Conservation (phyloP, 495 filamentous ascomycete genomes). For the Aspergillus conjunctus region DNA sequence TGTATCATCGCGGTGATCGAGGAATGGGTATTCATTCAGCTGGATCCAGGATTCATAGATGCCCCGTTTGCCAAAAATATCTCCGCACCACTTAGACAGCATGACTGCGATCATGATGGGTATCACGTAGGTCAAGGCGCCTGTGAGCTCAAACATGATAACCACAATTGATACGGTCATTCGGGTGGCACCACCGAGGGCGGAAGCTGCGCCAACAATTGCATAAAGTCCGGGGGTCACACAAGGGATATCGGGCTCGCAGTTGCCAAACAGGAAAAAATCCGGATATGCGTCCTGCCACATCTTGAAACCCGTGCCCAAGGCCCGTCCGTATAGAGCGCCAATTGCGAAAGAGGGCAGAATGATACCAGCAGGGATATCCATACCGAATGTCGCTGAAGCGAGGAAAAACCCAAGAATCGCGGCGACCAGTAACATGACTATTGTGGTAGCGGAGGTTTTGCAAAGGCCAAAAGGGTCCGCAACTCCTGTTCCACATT, state of each 20-base stretch:
- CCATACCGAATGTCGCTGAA: conserved; percentile 90
- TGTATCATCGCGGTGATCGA: conserved; percentile 88
- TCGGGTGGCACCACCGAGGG: conserved; percentile 92
- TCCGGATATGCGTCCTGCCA: conserved; percentile 80
- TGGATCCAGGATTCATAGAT: conserved; percentile 99
- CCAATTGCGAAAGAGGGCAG: conserved; percentile 97
- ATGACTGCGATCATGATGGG: conserved; percentile 99
- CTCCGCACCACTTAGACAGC: conserved; percentile 97
- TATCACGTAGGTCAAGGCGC: conserved; percentile 92
- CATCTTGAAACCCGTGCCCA: conserved; percentile 86
- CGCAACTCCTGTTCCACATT: conserved; percentile 75
- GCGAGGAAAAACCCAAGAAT: conserved; percentile 83
- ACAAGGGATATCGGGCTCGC: conserved; percentile 86
- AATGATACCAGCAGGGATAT: conserved; percentile 94
- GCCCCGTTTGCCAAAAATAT: conserved; percentile 89
- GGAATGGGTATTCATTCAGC: conserved; percentile 92
- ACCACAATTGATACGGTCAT: conserved; percentile 98
- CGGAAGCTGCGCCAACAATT: conserved; percentile 94
- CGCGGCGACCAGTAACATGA: conserved; percentile 77
- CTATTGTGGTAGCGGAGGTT: conserved; percentile 72
- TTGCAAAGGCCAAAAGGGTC: conserved; percentile 89
- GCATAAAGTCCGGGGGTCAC: conserved; percentile 95
- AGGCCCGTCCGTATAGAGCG: conserved; percentile 85
- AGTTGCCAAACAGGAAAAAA: conserved; percentile 75
- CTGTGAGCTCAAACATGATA: conserved; percentile 98